Evolutionary conservation across 2,329 filamentous ascomycete species (phyloP).

Genomic region (Ophiocordyceps camponoti-leonardi): DNA sequence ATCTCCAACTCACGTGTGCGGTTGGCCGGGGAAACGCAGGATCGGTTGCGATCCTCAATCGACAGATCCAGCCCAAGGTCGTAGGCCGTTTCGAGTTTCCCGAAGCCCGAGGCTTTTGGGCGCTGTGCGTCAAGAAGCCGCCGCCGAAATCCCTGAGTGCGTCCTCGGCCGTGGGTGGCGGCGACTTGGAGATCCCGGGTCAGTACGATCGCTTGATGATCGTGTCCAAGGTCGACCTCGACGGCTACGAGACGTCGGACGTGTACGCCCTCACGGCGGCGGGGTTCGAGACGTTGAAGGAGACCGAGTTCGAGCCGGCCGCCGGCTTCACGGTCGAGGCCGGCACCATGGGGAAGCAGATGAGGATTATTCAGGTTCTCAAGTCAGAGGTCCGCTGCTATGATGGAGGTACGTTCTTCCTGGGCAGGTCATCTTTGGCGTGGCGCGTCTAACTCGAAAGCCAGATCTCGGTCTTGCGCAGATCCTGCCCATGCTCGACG

Average conservation of each 20-base stretch:
- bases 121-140: constrained; percentile 52
- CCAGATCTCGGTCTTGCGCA: constrained; percentile 73
- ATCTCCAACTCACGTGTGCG: constrained; percentile 41
- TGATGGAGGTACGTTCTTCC: constrained; percentile 52
- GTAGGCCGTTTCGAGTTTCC: constrained; percentile 56
- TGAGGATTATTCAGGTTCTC: constrained; percentile 72
- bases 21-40: constrained; percentile 50
- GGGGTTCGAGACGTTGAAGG: constrained; percentile 57
- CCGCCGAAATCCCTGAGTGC: constrained; percentile 40
- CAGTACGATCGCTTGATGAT: constrained; percentile 71
- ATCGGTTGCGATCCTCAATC: constrained; percentile 59
- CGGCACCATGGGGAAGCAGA: constrained; percentile 63
- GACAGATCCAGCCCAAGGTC: constrained; percentile 57
- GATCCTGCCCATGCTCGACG: constrained; percentile 84
- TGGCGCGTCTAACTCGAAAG: constrained; percentile 4
- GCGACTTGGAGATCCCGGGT: constrained; percentile 39
- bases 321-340: constrained; percentile 78
- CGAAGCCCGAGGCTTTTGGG: constrained; percentile 65
- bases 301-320: constrained; percentile 81
- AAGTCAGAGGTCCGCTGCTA: constrained; percentile 80
- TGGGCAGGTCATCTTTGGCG: not conserved
- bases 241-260: constrained; percentile 59
- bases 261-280: constrained; percentile 61
- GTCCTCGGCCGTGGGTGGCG: constrained; percentile 28
- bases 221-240: constrained; percentile 52